Percentiles rank a stretch among this genome's conserved stretches.
Conservation (phyloP, 2,329 filamentous ascomycete species). For the Aspergillus piperis region DNA sequence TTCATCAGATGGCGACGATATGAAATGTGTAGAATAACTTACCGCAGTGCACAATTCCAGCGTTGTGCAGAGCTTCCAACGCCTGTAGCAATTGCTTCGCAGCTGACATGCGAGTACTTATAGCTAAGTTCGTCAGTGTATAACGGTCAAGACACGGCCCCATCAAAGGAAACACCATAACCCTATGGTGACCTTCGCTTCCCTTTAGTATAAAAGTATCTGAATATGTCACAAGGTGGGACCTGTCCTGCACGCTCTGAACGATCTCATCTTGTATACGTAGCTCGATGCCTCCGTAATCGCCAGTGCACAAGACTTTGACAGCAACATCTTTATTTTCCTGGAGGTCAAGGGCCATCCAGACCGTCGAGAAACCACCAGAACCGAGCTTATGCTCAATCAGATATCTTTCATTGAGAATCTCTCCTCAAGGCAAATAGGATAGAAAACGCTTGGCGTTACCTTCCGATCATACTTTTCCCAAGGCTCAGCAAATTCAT, state of each 20-base stretch:
- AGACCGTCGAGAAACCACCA: constrained; percentile 28
- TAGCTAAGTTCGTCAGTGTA: constrained; percentile 15
- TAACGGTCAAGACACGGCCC: constrained; percentile 21
- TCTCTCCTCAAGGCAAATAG: constrained; percentile 21
- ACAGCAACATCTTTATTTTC: constrained; percentile 25
- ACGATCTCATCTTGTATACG: constrained; percentile 26
- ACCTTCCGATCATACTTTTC: constrained; percentile 16
- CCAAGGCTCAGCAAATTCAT: constrained; percentile 22
- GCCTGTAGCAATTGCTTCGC: constrained; percentile 29
- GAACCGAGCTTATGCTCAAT: constrained; percentile 28
- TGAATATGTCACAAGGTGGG: constrained; percentile 24
- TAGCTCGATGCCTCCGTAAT: constrained; percentile 21
- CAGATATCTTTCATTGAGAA: constrained; percentile 26
- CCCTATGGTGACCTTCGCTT: constrained; percentile 18
- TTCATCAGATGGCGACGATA: constrained; percentile 11
- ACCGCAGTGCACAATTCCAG: constrained; percentile 32
- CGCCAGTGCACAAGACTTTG: constrained; percentile 23
- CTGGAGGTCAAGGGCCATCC: constrained; percentile 28
- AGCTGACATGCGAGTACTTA: constrained; percentile 30
- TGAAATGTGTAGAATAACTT: constrained; percentile 4
- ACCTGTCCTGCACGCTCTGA: constrained; percentile 19
- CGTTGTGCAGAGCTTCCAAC: constrained; percentile 28
- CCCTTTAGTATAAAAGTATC: constrained; percentile 23
- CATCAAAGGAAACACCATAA: constrained; percentile 26
- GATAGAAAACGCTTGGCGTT: neutral